phyloP scores from a whole-genome alignment of 2,329 filamentous ascomycete genomes.

The Colletotrichum chrysophilum region DNA sequence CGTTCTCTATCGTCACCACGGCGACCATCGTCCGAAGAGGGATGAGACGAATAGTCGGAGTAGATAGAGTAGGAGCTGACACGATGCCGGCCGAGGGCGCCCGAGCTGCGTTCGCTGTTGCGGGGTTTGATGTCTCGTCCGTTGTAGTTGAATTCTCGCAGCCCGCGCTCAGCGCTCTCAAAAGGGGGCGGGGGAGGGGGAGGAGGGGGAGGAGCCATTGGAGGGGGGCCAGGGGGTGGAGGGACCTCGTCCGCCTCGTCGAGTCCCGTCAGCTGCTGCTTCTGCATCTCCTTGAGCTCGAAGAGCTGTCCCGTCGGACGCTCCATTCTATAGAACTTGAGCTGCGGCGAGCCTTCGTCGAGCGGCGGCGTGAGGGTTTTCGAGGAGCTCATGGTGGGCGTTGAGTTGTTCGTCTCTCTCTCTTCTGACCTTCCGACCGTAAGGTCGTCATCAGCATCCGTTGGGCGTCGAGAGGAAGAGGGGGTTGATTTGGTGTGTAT shows the following conservation, averaged over 20 bases:
- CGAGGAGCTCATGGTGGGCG: not conserved
- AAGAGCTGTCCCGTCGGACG: slow-evolving; percentile 6
- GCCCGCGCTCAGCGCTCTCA: slow-evolving; percentile 10
- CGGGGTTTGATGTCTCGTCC: slow-evolving; percentile 9
- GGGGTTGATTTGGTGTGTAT: not conserved
- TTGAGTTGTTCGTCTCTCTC: not conserved
- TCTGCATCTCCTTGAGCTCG: slow-evolving; percentile 8
- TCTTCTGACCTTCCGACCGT: not conserved
- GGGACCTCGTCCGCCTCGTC: not conserved
- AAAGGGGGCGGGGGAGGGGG: not conserved
- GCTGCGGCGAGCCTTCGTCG: not conserved
- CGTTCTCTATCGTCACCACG: not conserved
- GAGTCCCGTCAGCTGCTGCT: not conserved
- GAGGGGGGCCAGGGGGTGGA: not conserved
- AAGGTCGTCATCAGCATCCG: not conserved
- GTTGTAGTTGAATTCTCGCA: slow-evolving; percentile 20
- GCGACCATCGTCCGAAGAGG: not conserved
- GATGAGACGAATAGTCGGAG: slow-evolving; percentile 9
- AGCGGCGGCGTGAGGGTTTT: not conserved
- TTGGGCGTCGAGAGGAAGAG: not conserved
- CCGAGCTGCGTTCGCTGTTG: slow-evolving; percentile 9
- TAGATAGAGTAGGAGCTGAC: slow-evolving; percentile 1
- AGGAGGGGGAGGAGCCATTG: not conserved
- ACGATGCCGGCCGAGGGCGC: slow-evolving; percentile 8
- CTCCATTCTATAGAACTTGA: not conserved